Percentiles rank a stretch among this genome's conserved stretches.
These are phyloP conservation scores for Nakazawaea siamensis DNA, from an alignment of 805 yeast genomes.

Conservation along the genomic window DNA sequence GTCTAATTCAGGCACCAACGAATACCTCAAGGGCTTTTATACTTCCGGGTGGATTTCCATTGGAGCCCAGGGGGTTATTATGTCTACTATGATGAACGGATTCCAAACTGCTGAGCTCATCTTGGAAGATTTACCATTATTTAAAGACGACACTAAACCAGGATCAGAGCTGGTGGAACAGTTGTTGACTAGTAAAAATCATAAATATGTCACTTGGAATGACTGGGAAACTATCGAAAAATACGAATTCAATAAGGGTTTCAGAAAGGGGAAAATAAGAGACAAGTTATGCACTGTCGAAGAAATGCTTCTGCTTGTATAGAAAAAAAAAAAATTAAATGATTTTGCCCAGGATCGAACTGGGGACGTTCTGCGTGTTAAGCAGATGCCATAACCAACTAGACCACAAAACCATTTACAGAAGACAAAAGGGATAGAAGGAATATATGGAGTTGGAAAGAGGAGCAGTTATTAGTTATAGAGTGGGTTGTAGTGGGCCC, in stretches of 20 bases:
- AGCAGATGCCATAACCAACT: constrained; percentile 99
- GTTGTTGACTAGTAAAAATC: constrained; percentile 14
- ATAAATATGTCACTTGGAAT: constrained; percentile 43
- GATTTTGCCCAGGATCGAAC: constrained; percentile 99
- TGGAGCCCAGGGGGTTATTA: constrained; percentile 87
- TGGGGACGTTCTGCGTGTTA: constrained; percentile 99
- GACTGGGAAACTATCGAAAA: constrained; percentile 57
- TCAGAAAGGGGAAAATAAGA: constrained; percentile 39
- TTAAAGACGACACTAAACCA: constrained; percentile 15
- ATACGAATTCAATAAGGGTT: constrained; percentile 45
- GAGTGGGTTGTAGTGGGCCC: too few relatives aligned
- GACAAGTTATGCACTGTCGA: constrained; percentile 42
- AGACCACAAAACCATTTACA: constrained; percentile 95
- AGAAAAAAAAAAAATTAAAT: constrained; percentile 20
- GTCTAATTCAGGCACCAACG: constrained; percentile 11
- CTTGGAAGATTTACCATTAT: constrained; percentile 36
- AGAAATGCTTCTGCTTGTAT: constrained; percentile 37
- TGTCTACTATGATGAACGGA: constrained; percentile 82
- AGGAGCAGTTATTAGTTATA: background rate
- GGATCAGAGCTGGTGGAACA: constrained; percentile 24
- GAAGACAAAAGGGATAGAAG: background rate
- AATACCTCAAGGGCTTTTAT: constrained; percentile 42
- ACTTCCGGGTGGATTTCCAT: constrained; percentile 87
- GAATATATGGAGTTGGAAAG: background rate
- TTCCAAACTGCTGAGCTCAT: constrained; percentile 65